A percentile compares a stretch with the other conserved stretches of the same genome.
Evolutionary conservation across 352 stramenopile species (phyloP).

Genomic region (Globisporangium alternatum): DNA sequence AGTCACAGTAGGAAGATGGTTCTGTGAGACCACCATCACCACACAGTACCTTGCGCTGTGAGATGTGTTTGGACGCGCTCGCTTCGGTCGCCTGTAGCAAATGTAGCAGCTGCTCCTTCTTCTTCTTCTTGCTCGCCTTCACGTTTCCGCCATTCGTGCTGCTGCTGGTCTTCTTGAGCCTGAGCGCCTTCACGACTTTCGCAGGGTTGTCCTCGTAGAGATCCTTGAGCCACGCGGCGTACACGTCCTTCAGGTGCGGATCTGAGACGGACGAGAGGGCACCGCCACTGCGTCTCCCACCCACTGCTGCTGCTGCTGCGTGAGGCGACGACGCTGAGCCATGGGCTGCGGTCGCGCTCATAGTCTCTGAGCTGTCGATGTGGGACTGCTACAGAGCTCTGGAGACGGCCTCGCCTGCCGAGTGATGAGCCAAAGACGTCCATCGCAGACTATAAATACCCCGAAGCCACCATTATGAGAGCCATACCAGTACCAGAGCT

Average conservation of each 20-base stretch:
- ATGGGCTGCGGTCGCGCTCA: not conserved
- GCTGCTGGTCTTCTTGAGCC: not conserved
- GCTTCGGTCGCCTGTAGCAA: constrained; percentile 47
- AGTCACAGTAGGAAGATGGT: not conserved
- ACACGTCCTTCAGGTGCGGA: constrained; percentile 33
- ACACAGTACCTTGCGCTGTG: constrained; percentile 21
- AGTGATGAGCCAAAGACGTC: not conserved
- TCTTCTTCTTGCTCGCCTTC: constrained; percentile 30
- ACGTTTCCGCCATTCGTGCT: not conserved
- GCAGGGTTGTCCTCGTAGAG: constrained; percentile 38
- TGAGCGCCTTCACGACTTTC: constrained; percentile 26
- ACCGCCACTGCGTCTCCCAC: not conserved
- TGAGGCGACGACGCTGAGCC: not conserved
- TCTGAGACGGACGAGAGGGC: constrained; percentile 12
- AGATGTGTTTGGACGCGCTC: constrained; percentile 43
- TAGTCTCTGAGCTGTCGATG: not conserved
- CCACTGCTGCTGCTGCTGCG: not conserved
- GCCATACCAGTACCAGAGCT: not conserved
- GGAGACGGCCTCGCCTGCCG: too few relatives aligned
- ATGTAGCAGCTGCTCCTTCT: constrained; percentile 25
- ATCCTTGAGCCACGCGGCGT: constrained; percentile 38
- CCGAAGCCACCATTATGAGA: not conserved
- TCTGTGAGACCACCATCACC: not conserved
- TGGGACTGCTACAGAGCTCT: not conserved
- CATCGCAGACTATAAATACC: not conserved